Conservation (phyloP, 106 monocot genomes). For the Dendrobium officinale region DNA sequence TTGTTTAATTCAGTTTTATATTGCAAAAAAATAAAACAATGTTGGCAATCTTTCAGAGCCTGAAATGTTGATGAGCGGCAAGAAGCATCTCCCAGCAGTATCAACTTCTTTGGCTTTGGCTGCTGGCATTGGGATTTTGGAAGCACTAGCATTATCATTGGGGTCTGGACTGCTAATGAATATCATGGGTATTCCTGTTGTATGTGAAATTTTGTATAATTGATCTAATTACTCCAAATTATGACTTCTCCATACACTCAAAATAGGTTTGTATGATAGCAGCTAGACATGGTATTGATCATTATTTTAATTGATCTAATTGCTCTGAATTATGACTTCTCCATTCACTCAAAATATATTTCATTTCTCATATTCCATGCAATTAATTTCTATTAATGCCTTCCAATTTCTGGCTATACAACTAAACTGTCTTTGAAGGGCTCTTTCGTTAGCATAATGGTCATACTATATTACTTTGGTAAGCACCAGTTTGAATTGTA, state of each 20-base stretch:
- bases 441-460: neutral
- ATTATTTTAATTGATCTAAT: no score
- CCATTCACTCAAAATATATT: neutral
- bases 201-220: conserved; percentile 35
- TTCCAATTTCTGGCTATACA: neutral
- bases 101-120: conserved; percentile 84
- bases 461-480: neutral
- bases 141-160: conserved; percentile 45
- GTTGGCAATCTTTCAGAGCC: conserved; percentile 3
- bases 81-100: conserved; percentile 73
- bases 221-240: neutral
- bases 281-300: no score
- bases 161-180: conserved; percentile 67
- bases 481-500: neutral
- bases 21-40: neutral
- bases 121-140: conserved; percentile 68
- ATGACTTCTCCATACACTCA: no score
- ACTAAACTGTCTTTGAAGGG: neutral
- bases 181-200: conserved; percentile 77
- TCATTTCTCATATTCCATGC: neutral
- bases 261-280: no score
- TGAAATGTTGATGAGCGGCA: conserved; percentile 8
- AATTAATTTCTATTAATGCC: neutral
- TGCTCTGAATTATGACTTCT: no score
- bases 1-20: neutral